Conservation (phyloP, 208 protist species). For the Leishmania martiniquensis region DNA sequence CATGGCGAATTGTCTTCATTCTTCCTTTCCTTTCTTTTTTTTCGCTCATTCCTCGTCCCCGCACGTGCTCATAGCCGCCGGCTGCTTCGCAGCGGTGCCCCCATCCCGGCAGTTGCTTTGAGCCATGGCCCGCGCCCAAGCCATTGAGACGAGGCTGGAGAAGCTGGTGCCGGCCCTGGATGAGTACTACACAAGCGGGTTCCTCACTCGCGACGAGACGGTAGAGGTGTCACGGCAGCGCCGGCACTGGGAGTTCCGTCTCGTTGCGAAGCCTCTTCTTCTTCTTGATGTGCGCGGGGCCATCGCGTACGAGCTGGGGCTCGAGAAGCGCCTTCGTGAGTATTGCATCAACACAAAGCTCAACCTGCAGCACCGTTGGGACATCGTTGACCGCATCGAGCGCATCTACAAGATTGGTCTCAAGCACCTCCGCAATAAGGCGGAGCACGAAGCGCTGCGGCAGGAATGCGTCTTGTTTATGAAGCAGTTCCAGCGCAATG, state of each 20-base stretch:
- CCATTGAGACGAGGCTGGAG: constrained; percentile 89
- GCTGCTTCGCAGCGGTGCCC: neutral
- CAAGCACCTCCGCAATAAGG: constrained; percentile 61
- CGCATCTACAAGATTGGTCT: constrained; percentile 82
- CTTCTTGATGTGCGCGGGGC: constrained; percentile 84
- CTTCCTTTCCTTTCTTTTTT: neutral
- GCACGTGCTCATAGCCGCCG: neutral
- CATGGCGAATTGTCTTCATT: neutral
- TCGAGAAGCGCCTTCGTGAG: constrained; percentile 64
- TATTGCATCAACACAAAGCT: constrained; percentile 78
- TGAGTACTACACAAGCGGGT: constrained; percentile 87
- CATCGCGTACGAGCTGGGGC: constrained; percentile 70
- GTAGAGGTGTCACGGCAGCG: constrained; percentile 72
- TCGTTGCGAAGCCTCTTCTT: constrained; percentile 87
- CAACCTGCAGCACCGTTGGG: constrained; percentile 79
- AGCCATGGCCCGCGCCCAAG: constrained; percentile 78
- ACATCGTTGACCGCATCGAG: constrained; percentile 82
- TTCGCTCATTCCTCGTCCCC: too few species aligned
- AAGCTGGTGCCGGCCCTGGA: constrained; percentile 83
- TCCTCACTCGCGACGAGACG: constrained; percentile 72
- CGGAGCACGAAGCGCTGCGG: constrained; percentile 60
- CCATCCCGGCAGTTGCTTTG: neutral
- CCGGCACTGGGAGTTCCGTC: constrained; percentile 85
- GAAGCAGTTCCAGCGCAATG: constrained; percentile 56
- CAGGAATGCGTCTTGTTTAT: constrained; percentile 69